Percentiles rank a stretch among this genome's conserved stretches.
These are phyloP conservation scores for Aspergillus sp. DNA, from an alignment of 2,329 filamentous ascomycete species.

Conservation along the genomic window DNA sequence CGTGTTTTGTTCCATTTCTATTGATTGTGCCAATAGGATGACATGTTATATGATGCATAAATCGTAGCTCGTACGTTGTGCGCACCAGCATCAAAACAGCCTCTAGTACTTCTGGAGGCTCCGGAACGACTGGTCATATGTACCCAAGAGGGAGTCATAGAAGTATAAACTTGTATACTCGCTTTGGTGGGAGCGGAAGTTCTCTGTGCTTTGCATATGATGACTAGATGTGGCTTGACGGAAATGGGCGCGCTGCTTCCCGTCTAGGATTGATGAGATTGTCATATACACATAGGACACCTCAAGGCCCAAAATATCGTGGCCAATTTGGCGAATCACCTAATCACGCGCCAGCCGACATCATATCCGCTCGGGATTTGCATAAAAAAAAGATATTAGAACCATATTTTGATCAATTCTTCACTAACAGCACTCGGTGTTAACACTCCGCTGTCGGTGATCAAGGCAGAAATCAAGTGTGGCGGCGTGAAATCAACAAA, in stretches of 20 bases:
- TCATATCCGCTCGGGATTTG: neutral
- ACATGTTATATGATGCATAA: neutral
- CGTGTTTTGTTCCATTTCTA: neutral
- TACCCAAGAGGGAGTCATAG: neutral
- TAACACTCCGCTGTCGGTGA: slow-evolving; percentile 64
- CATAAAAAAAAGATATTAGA: slow-evolving; percentile 4
- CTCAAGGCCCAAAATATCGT: neutral
- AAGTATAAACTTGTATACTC: neutral
- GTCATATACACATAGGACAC: neutral
- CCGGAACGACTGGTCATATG: neutral
- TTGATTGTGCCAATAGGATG: neutral
- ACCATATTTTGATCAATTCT: slow-evolving; percentile 62
- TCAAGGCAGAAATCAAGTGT: slow-evolving; percentile 62
- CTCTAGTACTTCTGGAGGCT: neutral
- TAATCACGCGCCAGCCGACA: neutral
- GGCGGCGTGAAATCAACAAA: slow-evolving; percentile 56
- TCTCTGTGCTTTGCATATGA: neutral
- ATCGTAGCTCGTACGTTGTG: neutral
- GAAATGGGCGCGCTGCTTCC: neutral
- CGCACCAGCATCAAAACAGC: neutral
- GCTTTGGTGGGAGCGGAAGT: neutral
- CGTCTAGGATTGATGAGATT: neutral
- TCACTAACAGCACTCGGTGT: slow-evolving; percentile 66
- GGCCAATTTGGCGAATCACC: neutral
- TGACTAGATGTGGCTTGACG: neutral